Base-by-base conservation (phyloP, 371 early-diverging fungal genomes). In the Thermomucor indicae-seudaticae region DNA sequence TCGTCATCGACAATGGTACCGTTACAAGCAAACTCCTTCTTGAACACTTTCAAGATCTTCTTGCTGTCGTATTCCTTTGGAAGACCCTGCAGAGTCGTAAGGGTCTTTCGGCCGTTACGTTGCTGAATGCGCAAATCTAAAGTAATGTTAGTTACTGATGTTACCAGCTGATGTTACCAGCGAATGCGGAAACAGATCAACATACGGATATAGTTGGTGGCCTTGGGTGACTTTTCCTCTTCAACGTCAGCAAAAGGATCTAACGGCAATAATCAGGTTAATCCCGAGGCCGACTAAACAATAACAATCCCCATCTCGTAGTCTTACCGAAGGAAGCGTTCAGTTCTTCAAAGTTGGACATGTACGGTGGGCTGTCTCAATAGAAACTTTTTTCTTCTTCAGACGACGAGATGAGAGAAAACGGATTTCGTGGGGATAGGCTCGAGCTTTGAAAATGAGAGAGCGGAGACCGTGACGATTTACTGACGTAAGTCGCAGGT, bases 21-120 rank as follows among this genome's bases (percentile, higher is more conserved):
- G 80, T 92, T 96, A 79, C 98, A 97, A 45, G 95, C 96, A 66
- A 96, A 96, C 40, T 89, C 87, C 78, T 93, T 95, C 79, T 95
- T 97, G 70, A 98, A 93, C 29, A 84, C 85, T 72, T 95, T 97
- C 56, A 97, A 70, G 54, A 98, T 74, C 56, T 84, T 81, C 72
- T 93, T 95, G 58, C 80, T 80, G 67, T 98, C 94, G 55, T 90
- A 84, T 50, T 90, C 84, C 34, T 74, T 78, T 57, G 95, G 92
- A 38, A 96, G 81, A 30, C 96, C 97, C 35, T 58, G 58, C 40
- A 95, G 79, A 25, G 95, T 95, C 5, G 98, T 96, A 60, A 95
- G 68, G 34, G 95, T 93, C 80, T 99, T 99, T 67, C 94, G 84
- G 52, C 97, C 96, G 77, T 94, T 96, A 62, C 98, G 90, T 72